phyloP scores from a whole-genome alignment of 2,329 filamentous ascomycete species.

The Ceratocystis eucalypticola region DNA sequence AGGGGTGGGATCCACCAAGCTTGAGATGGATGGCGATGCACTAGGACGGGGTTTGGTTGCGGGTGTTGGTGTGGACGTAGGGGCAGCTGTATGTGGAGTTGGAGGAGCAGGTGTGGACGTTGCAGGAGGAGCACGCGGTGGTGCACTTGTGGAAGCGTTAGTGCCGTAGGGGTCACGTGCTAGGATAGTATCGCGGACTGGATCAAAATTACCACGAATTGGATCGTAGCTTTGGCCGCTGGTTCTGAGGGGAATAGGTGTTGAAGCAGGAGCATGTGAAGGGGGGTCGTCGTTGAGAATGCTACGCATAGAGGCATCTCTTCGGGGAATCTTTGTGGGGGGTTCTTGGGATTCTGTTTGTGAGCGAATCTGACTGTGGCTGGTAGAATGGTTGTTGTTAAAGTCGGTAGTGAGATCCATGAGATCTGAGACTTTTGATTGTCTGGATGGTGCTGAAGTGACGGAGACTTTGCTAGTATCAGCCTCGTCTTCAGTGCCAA shows the following conservation, averaged over 20 bases:
- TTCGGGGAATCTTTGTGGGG: constrained; percentile 37
- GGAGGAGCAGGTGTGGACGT: constrained; percentile 44
- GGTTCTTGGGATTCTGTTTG: constrained; percentile 25
- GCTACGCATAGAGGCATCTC: constrained; percentile 43
- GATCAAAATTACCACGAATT: constrained; percentile 62
- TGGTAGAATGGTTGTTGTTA: constrained; percentile 16
- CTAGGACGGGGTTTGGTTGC: constrained; percentile 50
- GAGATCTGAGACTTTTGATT: constrained; percentile 32
- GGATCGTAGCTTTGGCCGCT: constrained; percentile 82
- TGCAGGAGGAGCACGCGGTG: constrained; percentile 34
- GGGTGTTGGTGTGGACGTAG: constrained; percentile 16
- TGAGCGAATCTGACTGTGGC: constrained; percentile 22
- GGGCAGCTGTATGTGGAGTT: constrained; percentile 18
- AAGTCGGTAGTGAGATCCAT: constrained; percentile 20
- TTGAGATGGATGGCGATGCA: constrained; percentile 82
- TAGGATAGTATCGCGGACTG: constrained; percentile 48
- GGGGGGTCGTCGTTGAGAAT: constrained; percentile 43
- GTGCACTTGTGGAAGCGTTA: constrained; percentile 31
- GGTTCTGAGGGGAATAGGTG: constrained; percentile 39
- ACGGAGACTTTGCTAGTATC: constrained; percentile 28
- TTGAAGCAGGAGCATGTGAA: constrained; percentile 31
- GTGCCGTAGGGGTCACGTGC: constrained; percentile 37
- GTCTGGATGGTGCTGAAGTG: constrained; percentile 24
- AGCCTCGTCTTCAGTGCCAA: constrained; percentile 28
- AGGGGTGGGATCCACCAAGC: constrained; percentile 59